Evolutionary conservation across 225 moss, liverwort and hornwort species (phyloP), one percentile per base, ranked within the genome.

Genomic region (Takakia lepidozioides): DNA sequence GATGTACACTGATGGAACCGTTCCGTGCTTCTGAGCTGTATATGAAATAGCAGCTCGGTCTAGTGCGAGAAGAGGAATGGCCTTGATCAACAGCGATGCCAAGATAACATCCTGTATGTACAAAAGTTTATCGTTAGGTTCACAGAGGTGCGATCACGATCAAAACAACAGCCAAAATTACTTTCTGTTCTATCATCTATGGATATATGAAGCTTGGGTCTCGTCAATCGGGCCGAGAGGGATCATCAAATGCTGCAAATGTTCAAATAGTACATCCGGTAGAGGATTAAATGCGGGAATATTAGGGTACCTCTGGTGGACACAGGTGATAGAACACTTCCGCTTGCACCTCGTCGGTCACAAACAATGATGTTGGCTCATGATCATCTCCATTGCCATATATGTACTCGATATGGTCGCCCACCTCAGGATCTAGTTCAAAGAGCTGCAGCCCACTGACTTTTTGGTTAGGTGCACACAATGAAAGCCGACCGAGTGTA

Each of bases 71-170:
- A 69, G 29, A 13, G 74, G 69, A 38, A 75, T 64, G 1, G 69
- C 52, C 39, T 58, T 75, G 21, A 58, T 64, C 14, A 69, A 44
- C 8, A 70, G 48, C 6, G 61, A 61, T 3, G 75, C 75, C 53
- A 75, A 66, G 36, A 66, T 70, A 23, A 70, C 51, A 43, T 75
- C 75, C 74, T 75, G 69, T 43, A 26, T 10, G 46, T n/a, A 18
- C 13, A 45, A 45, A 7, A 9, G 19, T 9, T 19, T 3, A 45
- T 6, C 44, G 19, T 11, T 15, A 29, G 8, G 30, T n/a, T n/a
- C n/a, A n/a, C n/a, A n/a, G n/a, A 29, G 18, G 6, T 29, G 13
- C 7, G 28, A 17, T 8, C 8, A 3, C 2, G 5, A 27, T 48
- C 48, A 15, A n/a, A 48, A 24, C 25, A 10, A 50, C 9, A 24